These are phyloP conservation scores for Mrakia frigida DNA, from an alignment of 768 basidiomycete genomes.

Conservation along the genomic window DNA sequence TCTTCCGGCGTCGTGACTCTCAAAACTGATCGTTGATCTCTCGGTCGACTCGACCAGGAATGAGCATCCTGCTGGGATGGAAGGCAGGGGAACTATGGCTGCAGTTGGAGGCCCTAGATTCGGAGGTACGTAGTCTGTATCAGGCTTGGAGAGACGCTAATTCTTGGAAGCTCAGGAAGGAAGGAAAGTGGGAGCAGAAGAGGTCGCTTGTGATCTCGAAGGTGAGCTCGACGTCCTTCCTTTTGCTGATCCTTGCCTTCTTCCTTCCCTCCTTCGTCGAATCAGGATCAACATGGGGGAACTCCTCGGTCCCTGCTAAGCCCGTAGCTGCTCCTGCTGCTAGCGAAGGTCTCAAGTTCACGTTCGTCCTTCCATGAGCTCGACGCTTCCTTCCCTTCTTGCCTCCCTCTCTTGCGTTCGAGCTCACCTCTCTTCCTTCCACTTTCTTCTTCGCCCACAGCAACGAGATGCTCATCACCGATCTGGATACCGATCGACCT, in stretches of 20 bases:
- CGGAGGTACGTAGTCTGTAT: not conserved
- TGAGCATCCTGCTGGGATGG: constrained; percentile 22
- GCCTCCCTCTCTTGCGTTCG: not conserved
- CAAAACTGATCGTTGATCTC: not conserved
- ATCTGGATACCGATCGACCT: constrained; percentile 25
- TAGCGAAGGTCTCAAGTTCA: constrained; percentile 9
- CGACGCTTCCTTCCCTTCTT: too few relatives aligned
- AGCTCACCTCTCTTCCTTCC: not conserved
- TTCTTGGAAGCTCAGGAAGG: too few relatives aligned
- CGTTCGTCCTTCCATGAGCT: not conserved
- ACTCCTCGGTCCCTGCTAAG: not conserved
- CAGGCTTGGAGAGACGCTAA: not conserved
- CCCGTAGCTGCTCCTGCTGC: not conserved
- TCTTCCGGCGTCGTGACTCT: not conserved
- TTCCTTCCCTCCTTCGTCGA: too few relatives aligned
- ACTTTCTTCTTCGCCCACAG: not conserved
- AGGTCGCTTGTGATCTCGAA: not conserved
- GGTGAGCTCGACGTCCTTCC: constrained; percentile 5
- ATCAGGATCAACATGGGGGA: not conserved
- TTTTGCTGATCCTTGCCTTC: not conserved
- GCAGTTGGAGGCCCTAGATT: constrained; percentile 2
- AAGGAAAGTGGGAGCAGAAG: too few relatives aligned
- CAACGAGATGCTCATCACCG: constrained; percentile 19
- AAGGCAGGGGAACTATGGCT: constrained; percentile 21
- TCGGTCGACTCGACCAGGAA: not conserved